A percentile compares a stretch with the other conserved stretches of the same genome.
These are phyloP conservation scores for Trichocomaceae sp. DNA, from an alignment of 2,329 filamentous ascomycete genomes.

Conservation along the genomic window DNA sequence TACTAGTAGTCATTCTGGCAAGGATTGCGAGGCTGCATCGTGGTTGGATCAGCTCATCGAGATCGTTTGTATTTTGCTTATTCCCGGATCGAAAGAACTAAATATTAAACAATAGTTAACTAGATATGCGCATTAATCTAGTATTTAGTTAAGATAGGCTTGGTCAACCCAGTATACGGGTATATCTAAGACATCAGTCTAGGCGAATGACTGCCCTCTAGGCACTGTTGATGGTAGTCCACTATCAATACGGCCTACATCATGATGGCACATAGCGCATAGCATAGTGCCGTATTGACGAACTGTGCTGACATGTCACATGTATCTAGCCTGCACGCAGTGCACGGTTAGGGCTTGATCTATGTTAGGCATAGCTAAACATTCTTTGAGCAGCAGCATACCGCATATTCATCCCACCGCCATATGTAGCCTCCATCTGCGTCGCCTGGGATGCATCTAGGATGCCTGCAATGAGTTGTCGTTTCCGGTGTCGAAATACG, in stretches of 20 bases:
- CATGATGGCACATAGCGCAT: neutral
- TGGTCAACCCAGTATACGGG: neutral
- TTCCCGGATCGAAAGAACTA: neutral
- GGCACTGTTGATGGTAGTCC: neutral
- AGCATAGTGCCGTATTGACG: neutral
- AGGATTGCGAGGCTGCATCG: neutral
- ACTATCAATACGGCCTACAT: neutral
- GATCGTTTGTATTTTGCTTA: slow-evolving; percentile 1
- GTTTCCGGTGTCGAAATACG: slow-evolving; percentile 1
- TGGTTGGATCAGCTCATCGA: neutral
- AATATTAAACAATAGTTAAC: neutral
- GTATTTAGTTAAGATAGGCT: neutral
- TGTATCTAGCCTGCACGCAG: neutral
- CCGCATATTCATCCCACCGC: neutral
- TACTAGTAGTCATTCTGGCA: neutral
- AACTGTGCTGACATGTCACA: neutral
- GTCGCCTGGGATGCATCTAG: too few relatives aligned
- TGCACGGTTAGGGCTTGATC: neutral
- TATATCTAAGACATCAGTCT: neutral
- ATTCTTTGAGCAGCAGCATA: neutral
- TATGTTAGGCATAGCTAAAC: neutral
- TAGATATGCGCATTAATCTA: neutral
- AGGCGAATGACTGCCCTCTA: neutral
- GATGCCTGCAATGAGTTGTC: neutral
- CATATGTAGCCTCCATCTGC: neutral